Evolutionary conservation across 352 stramenopile genomes (phyloP), one percentile per base, ranked within the genome.

Genomic region (Pythium chondricola): DNA sequence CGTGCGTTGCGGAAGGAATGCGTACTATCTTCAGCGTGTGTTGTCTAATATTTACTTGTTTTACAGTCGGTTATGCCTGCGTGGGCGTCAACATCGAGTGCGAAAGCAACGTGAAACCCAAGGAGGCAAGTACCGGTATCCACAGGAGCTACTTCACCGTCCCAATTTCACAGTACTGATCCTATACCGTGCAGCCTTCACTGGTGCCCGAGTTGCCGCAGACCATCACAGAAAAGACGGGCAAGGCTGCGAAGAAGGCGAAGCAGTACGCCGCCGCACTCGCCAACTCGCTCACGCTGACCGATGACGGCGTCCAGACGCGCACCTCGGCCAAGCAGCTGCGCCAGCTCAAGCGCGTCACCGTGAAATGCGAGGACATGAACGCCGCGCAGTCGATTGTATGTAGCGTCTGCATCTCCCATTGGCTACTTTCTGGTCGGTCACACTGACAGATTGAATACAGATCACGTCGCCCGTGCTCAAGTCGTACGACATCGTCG

Each of bases 401-500:
- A 63, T 30, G 65, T 58, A 17, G 17, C n/a, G 8, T 33, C 7
- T 13, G 7, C 13, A 33, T 13, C 13, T 13, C 29, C 29, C 29
- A 33, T 13, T 33, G 29, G 7, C 7, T 33, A 13, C 29, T 13
- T 33, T 33, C 7, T n/a, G n/a, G n/a, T n/a, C n/a, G n/a, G n/a
- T n/a, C n/a, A 25, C 38, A 13, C 41, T 21, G 3, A 2, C 14
- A 2, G 46, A 47, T 42, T 90, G 81, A 68, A 71, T n/a, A n/a
- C n/a, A n/a, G n/a, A n/a, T n/a, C 41, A 54, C 50, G 22, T 85
- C 71, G 24, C 48, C 68, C 14, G 62, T 70, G 6, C 56, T 88
- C 30, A 86, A 87, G 49, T 55, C 63, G 43, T 93, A 88, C 56
- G 80, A 92, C 33, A 43, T 93, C 7, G 71, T 93, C n/a, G 83